Percentiles rank a stretch among this genome's conserved stretches.
These are phyloP conservation scores for Vigna unguiculata DNA, from an alignment of 306 rosid genomes.

Conservation along the genomic window DNA sequence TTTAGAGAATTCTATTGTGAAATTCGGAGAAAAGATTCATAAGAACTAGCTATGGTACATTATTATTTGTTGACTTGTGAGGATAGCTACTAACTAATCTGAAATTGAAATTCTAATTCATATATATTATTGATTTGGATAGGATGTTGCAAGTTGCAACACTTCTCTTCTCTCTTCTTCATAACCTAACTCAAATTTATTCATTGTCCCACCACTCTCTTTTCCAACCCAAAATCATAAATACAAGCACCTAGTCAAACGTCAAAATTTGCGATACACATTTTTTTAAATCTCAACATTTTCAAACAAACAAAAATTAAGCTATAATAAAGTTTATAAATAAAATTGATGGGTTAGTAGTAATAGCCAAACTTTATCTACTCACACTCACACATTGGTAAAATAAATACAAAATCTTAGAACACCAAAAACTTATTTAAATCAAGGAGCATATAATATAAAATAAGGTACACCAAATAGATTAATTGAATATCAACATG, in stretches of 20 bases:
- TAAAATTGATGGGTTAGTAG: background rate
- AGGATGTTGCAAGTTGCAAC: background rate
- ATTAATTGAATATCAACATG: background rate
- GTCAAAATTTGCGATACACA: background rate
- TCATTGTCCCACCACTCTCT: slow-evolving; percentile 1
- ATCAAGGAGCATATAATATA: no score
- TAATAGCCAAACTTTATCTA: no score
- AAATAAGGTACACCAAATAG: background rate
- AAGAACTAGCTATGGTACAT: background rate
- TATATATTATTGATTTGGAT: background rate
- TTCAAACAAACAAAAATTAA: background rate
- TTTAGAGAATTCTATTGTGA: no score
- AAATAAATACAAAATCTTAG: no score
- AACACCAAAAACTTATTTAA: no score
- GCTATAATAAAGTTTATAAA: background rate
- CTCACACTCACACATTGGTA: no score
- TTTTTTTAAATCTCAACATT: background rate
- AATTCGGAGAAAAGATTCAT: background rate
- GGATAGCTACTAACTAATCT: background rate
- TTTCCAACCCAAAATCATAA: slow-evolving; percentile 8
- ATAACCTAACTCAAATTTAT: slow-evolving; percentile 13
- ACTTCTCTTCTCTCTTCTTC: background rate
- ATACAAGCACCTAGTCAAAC: background rate
- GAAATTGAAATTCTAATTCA: background rate
- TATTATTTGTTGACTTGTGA: slow-evolving; percentile 19